Base-by-base conservation (phyloP, 768 basidiomycete genomes). In the Podaxis pistillaris region DNA sequence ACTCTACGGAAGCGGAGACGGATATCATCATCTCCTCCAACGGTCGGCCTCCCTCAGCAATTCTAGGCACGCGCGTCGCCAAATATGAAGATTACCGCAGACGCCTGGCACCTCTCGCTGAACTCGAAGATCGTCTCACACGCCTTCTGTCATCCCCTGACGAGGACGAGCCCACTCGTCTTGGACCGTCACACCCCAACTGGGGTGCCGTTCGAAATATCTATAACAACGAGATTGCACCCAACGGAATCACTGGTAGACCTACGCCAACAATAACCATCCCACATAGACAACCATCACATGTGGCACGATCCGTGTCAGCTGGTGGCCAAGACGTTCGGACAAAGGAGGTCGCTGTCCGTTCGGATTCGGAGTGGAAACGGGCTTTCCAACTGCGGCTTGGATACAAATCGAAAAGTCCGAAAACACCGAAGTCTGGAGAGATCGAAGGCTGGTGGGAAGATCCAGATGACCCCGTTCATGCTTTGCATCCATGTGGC, bases 371-470 rank as follows among this genome's bases (percentile, higher is more conserved):
- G 17, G 86, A 88, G 64, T 90, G 88, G 89, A 90, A 88, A 74
- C 85, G 86, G 70, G 76, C 83, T 0, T 87, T 90, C 67, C 76
- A 82, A 47, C 78, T 90, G 24, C 33, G 49, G 22, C 54, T 62
- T 49, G 83, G 84, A 13, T 81, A 78, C 60, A 82, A 72, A 68
- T 83, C 85, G 47, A 87, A 85, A 74, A 87, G 85, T 68, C 87
- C 87, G 6, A 89, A 89, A 78, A 86, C 83, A 65, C 81, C 83
- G 28, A 84, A 88, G 71, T 83, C 89, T 30, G 85, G 87, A 58
- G 87, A 90, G 74, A 83, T 91, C 56, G 83, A 83, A 68, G 88
- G 88, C 36, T 92, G 90, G 90, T 91, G 90, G 90, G 90, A 90
- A 74, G 90, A 94, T 75, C 91, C 89, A 28, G 82, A 86, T 5